Base-by-base conservation (phyloP, 768 basidiomycete genomes). In the Cystofilobasidium capitatum region DNA sequence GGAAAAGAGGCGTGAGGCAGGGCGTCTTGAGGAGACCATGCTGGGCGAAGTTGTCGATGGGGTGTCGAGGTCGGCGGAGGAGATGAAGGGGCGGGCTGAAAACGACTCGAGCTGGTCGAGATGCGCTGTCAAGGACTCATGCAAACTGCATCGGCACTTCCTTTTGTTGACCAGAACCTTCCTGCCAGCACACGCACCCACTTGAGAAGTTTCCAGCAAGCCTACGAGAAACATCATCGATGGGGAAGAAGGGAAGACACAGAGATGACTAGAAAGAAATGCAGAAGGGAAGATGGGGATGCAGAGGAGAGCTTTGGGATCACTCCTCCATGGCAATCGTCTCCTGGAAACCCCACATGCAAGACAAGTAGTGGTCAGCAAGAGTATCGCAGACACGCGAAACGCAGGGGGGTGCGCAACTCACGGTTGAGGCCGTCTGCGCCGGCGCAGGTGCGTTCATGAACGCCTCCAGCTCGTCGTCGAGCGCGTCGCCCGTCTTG, bases 71-170 rank as follows among this genome's bases (percentile, higher is more conserved):
- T 45, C 80, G 81, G 71, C 84, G 79, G 54, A 82, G 81, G 63
- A 78, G 73, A 60, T 80, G 79, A 63, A 81, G 80, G 82, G 81
- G 82, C 66, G 69, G 63, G 61, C 65, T 62, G 64, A 40, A 63
- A 63, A 55, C 64, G 44, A n/a, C 44, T 16, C 6, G 44, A 16
- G 44, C 6, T 16, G 6, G 44, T 5, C 8, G 44, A n/a, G n/a
- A n/a, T n/a, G n/a, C n/a, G n/a, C n/a, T n/a, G n/a, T n/a, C n/a
- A n/a, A n/a, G n/a, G n/a, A n/a, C n/a, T n/a, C n/a, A n/a, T n/a
- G n/a, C n/a, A n/a, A n/a, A n/a, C n/a, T n/a, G n/a, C n/a, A n/a
- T n/a, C n/a, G n/a, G n/a, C n/a, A n/a, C n/a, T n/a, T n/a, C n/a
- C n/a, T n/a, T n/a, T n/a, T n/a, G n/a, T n/a, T n/a, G n/a, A n/a